Evolutionary conservation across 129 eudicot species (phyloP).

Genomic region (Rutidosis leptorrhynchoides): DNA sequence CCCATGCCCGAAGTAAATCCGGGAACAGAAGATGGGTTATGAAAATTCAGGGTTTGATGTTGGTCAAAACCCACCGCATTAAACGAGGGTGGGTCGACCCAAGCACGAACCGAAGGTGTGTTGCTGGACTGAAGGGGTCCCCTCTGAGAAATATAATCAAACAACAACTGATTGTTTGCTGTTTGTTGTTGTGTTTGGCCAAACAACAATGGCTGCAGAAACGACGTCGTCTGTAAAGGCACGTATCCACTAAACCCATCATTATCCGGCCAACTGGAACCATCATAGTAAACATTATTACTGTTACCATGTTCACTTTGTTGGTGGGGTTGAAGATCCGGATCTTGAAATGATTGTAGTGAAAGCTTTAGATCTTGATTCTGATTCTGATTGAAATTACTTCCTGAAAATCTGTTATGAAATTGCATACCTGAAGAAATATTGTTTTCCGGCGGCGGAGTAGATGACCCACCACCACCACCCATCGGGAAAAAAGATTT

Average conservation of each 20-base stretch:
- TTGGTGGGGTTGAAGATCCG: conserved; percentile 46
- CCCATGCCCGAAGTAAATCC: conserved; percentile 47
- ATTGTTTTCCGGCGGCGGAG: conserved; percentile 17
- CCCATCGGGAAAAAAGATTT: conserved; percentile 85
- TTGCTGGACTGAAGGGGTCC: conserved; percentile 99
- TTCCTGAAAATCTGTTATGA: conserved; percentile 39
- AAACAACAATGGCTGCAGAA: conserved; percentile 62
- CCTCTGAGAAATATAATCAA: conserved; percentile 66
- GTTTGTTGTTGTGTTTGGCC: conserved; percentile 44
- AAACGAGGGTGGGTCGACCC: conserved; percentile 59
- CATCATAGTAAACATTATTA: conserved; percentile 40
- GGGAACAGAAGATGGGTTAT: conserved; percentile 50
- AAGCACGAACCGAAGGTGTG: conserved; percentile 82
- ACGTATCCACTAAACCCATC: conserved; percentile 43
- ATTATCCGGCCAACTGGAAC: conserved; percentile 56
- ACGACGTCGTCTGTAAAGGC: conserved; percentile 33
- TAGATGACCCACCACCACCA: conserved; percentile 32
- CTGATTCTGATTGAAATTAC: conserved; percentile 39
- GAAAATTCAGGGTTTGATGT: conserved; percentile 35
- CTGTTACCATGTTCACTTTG: conserved; percentile 25
- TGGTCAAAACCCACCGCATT: conserved; percentile 29
- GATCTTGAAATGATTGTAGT: conserved; percentile 69
- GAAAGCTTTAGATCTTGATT: conserved; percentile 73
- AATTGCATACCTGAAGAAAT: conserved; percentile 36
- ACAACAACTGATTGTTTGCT: conserved; percentile 40